Evolutionary conservation across 148 eudicot species (phyloP).

Genomic region (Rhododendron simsii): DNA sequence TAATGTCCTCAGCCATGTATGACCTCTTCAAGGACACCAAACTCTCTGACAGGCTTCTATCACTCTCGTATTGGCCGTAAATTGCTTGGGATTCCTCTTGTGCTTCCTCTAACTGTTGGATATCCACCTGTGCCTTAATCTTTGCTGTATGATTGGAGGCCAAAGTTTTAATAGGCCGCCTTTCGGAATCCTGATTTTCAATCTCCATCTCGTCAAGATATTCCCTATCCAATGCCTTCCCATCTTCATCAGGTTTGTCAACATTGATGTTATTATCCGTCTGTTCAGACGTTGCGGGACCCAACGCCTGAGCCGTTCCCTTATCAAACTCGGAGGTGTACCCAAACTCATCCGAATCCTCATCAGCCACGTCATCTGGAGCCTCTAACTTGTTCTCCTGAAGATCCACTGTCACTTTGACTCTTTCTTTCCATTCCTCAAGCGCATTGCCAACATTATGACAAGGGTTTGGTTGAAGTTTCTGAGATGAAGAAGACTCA

Average conservation of each 20-base stretch:
- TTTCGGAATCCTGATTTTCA: conserved; percentile 34
- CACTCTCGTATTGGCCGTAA: conserved; percentile 14
- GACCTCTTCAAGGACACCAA: conserved; percentile 54
- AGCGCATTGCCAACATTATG: conserved; percentile 85
- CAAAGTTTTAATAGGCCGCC: conserved; percentile 22
- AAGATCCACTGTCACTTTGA: conserved; percentile 68
- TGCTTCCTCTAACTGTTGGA: conserved; percentile 22
- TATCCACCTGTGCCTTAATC: conserved; percentile 30
- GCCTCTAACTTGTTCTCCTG: conserved; percentile 36
- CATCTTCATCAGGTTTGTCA: conserved; percentile 49
- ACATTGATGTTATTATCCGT: conserved; percentile 39
- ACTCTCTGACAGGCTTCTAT: conserved; percentile 38
- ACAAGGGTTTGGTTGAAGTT: conserved; percentile 71
- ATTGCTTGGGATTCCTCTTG: conserved; percentile 31
- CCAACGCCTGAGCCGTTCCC: conserved; percentile 85
- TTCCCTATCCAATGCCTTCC: conserved; percentile 20
- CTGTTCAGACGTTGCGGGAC: conserved; percentile 85
- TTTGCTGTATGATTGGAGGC: conserved; percentile 25
- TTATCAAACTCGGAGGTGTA: conserved; percentile 69
- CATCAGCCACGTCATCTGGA: conserved; percentile 52
- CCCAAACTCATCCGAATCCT: conserved; percentile 66
- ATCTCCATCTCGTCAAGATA: conserved; percentile 37
- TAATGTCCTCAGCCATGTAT: conserved; percentile 34
- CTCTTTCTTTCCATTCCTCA: conserved; percentile 92
- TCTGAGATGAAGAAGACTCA: conserved; percentile 44